These are phyloP conservation scores for Trichothecium sympodiale DNA, from an alignment of 2,329 filamentous ascomycete genomes.

Conservation along the genomic window DNA sequence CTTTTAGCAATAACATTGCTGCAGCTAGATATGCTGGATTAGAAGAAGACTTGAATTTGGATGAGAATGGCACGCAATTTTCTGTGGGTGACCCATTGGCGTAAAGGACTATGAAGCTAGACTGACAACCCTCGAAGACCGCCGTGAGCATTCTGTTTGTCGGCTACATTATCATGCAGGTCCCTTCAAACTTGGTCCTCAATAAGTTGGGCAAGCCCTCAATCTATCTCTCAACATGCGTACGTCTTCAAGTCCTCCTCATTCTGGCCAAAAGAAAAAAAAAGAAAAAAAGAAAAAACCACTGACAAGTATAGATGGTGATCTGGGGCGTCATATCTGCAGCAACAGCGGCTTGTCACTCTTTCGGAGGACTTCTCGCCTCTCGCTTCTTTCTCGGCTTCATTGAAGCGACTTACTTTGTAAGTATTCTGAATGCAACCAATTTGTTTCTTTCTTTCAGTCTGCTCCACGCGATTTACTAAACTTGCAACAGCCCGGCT, in stretches of 20 bases:
- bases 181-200: conserved; percentile 39
- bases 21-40: conserved; percentile 34
- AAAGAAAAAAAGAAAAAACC: background rate
- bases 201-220: conserved; percentile 39
- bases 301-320: conserved; percentile 25
- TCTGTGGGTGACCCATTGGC: conserved; percentile 4
- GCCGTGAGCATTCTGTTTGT: conserved; percentile 1
- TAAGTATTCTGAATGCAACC: conserved; percentile 13
- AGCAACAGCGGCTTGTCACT: conserved; percentile 20
- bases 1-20: conserved; percentile 27
- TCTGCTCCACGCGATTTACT: background rate
- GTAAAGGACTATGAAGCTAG: background rate
- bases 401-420: conserved; percentile 29
- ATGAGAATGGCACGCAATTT: conserved; percentile 10
- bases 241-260: conserved; percentile 14
- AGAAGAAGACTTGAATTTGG: conserved; percentile 30
- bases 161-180: conserved; percentile 35
- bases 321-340: conserved; percentile 36
- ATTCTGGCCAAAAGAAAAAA: background rate
- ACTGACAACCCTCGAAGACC: background rate
- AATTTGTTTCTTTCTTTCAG: too few species aligned
- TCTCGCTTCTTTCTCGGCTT: conserved; percentile 26
- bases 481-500: conserved; percentile 31
- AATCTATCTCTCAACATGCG: conserved; percentile 31
- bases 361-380: conserved; percentile 20